Conservation (phyloP, 2,329 filamentous ascomycete genomes). For the Dothistroma septosporum region DNA sequence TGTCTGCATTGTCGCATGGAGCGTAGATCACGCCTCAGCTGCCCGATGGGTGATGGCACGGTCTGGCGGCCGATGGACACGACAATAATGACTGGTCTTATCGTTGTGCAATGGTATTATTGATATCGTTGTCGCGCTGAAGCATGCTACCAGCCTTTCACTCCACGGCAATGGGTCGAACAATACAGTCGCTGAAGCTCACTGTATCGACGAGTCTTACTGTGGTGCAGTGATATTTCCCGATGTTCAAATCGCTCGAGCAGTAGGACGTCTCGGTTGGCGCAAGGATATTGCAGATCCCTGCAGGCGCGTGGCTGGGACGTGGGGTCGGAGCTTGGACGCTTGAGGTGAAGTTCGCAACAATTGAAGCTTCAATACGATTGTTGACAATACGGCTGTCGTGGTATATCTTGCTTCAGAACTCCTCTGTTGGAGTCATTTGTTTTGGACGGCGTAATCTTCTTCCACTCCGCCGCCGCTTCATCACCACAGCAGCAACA, state of each 20-base stretch:
- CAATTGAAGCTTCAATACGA: neutral
- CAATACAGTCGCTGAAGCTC: neutral
- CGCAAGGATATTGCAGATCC: neutral
- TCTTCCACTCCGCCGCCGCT: neutral
- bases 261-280: neutral
- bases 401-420: neutral
- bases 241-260: neutral
- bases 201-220: neutral
- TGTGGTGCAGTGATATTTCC: neutral
- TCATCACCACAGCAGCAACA: neutral
- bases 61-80: neutral
- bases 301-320: neutral
- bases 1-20: neutral
- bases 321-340: neutral
- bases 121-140: neutral
- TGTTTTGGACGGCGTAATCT: neutral
- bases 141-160: neutral
- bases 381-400: neutral
- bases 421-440: neutral
- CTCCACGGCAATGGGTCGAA: neutral
- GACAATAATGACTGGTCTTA: neutral
- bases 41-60: neutral
- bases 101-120: neutral
- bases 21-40: neutral
- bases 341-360: neutral